These are phyloP conservation scores for Creolimax fragrantissima DNA, from an alignment of 78 protist species.

Conservation along the genomic window DNA sequence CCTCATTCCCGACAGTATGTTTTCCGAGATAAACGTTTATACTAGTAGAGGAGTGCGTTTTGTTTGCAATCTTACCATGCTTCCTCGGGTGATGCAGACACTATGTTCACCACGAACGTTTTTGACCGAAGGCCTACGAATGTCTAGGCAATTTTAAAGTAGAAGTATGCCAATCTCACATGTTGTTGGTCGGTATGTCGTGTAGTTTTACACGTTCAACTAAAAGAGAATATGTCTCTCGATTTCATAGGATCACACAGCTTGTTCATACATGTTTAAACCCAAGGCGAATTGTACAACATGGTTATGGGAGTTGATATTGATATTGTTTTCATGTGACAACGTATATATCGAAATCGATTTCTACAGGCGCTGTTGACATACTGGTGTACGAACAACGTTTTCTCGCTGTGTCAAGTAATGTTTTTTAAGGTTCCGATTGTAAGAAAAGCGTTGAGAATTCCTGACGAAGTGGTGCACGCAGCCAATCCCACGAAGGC, in stretches of 20 bases:
- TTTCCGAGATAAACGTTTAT: background rate
- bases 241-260: background rate
- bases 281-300: too few relatives aligned
- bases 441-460: too few relatives aligned
- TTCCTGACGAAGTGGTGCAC: too few relatives aligned
- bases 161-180: background rate
- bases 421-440: background rate
- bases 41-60: background rate
- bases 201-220: background rate
- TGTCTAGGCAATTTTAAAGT: background rate
- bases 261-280: background rate
- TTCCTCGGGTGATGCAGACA: background rate
- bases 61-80: background rate
- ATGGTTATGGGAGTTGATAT: too few relatives aligned
- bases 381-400: background rate
- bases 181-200: background rate
- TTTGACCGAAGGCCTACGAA: background rate
- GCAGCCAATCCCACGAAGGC: too few relatives aligned
- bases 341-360: background rate
- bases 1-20: background rate
- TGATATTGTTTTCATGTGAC: background rate
- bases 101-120: background rate
- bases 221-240: background rate
- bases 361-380: background rate
- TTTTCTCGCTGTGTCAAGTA: background rate